phyloP scores from a whole-genome alignment of 2,329 filamentous ascomycete species.

The Hypoxylon sp. region DNA sequence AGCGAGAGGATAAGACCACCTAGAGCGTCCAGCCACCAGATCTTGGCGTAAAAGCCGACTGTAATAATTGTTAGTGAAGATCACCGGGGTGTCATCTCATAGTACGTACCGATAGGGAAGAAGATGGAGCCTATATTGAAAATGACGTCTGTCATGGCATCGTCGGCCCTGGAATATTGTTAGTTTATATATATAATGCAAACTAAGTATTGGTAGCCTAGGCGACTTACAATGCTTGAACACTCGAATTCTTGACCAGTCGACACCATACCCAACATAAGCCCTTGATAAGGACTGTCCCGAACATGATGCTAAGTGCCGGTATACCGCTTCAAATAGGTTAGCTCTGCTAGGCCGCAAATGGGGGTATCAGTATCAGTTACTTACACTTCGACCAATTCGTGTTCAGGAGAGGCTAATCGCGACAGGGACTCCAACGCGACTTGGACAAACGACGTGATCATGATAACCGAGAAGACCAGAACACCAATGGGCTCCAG shows the following conservation, averaged over 20 bases:
- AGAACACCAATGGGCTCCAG: constrained; percentile 85
- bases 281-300: constrained; percentile 86
- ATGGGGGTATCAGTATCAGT: neutral
- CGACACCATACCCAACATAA: constrained; percentile 90
- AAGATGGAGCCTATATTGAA: constrained; percentile 93
- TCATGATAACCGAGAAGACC: constrained; percentile 88
- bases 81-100: neutral
- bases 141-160: constrained; percentile 80
- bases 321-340: constrained; percentile 65
- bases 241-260: constrained; percentile 85
- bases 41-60: constrained; percentile 79
- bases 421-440: constrained; percentile 77
- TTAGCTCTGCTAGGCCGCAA: constrained; percentile 23
- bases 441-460: constrained; percentile 86
- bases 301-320: constrained; percentile 83
- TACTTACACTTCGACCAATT: constrained; percentile 76
- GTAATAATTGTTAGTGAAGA: constrained; percentile 27
- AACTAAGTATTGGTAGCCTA: constrained; percentile 4
- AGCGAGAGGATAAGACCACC: constrained; percentile 84
- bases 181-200: constrained; percentile 17
- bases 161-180: constrained; percentile 59
- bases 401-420: constrained; percentile 72
- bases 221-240: constrained; percentile 77
- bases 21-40: constrained; percentile 88
- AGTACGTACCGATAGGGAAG: constrained; percentile 76